A percentile compares a stretch with the other conserved stretches of the same genome.
These are phyloP conservation scores for Dacryopinax spathularia DNA, from an alignment of 768 basidiomycete species.

Conservation along the genomic window DNA sequence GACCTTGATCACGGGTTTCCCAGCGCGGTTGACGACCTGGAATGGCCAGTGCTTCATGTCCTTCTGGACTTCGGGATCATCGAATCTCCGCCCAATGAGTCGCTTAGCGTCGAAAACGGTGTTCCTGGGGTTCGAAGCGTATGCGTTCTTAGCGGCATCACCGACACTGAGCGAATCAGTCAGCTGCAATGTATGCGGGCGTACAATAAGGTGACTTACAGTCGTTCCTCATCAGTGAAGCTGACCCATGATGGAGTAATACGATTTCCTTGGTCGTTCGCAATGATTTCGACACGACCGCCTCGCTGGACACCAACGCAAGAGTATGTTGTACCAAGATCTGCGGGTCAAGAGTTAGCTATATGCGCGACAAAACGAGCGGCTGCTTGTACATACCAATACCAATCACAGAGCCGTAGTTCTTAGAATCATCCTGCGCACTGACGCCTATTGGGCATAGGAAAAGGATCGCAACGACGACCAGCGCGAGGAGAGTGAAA, in stretches of 20 bases:
- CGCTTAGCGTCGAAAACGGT: constrained; percentile 96
- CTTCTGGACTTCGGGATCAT: constrained; percentile 64
- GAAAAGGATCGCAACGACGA: constrained; percentile 53
- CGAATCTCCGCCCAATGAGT: constrained; percentile 74
- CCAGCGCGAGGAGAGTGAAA: constrained; percentile 32
- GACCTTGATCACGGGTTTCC: constrained; percentile 69
- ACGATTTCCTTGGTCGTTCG: constrained; percentile 80
- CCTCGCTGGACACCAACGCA: constrained; percentile 86
- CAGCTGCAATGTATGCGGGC: constrained; percentile 6
- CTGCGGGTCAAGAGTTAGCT: constrained; percentile 26
- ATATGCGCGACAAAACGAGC: constrained; percentile 11
- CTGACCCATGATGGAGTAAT: constrained; percentile 81
- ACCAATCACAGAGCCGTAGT: constrained; percentile 89
- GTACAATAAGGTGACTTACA: constrained; percentile 23
- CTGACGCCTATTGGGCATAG: constrained; percentile 48
- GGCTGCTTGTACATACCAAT: constrained; percentile 43
- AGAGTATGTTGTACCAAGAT: constrained; percentile 89
- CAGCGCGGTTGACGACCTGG: constrained; percentile 58
- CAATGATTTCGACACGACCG: constrained; percentile 78
- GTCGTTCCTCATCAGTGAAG: constrained; percentile 66
- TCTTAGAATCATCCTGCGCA: constrained; percentile 50
- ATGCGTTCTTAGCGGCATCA: constrained; percentile 93
- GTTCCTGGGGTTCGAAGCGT: constrained; percentile 79
- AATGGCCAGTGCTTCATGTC: constrained; percentile 88
- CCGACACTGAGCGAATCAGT: constrained; percentile 45